phyloP scores from a whole-genome alignment of 1,139 yeast species.

The Geotrichum histeridarum region DNA sequence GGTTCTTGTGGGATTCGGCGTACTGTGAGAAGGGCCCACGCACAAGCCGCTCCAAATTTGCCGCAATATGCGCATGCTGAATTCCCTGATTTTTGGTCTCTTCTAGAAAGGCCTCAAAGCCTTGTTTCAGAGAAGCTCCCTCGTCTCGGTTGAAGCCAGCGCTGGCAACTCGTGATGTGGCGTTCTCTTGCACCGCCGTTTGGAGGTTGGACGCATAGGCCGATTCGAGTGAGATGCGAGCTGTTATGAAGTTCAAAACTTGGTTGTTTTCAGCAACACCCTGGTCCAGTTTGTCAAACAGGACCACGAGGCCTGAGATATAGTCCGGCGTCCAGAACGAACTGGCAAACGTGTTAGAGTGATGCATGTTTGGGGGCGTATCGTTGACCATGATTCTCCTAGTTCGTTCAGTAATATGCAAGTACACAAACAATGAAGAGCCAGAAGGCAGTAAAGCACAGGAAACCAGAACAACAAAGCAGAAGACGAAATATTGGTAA shows the following conservation, averaged over 20 bases:
- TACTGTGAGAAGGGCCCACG: slow-evolving; percentile 67
- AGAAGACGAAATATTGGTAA: too few relatives aligned
- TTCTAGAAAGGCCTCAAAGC: slow-evolving; percentile 47
- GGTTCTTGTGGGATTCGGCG: slow-evolving; percentile 62
- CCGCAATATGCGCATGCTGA: slow-evolving; percentile 58
- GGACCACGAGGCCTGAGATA: slow-evolving; percentile 48
- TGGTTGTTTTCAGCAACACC: slow-evolving; percentile 70
- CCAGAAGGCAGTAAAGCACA: too few relatives aligned
- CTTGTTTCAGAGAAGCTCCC: slow-evolving; percentile 46
- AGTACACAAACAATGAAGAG: too few relatives aligned
- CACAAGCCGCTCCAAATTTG: slow-evolving; percentile 54
- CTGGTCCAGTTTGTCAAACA: slow-evolving; percentile 59
- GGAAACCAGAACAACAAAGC: too few relatives aligned
- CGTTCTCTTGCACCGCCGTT: slow-evolving; percentile 7
- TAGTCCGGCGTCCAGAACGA: slow-evolving; percentile 73
- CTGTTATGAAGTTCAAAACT: slow-evolving; percentile 53
- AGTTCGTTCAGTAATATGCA: too few relatives aligned
- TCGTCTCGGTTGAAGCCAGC: slow-evolving; percentile 41
- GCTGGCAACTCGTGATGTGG: slow-evolving; percentile 8
- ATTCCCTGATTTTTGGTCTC: slow-evolving; percentile 60
- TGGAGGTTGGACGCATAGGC: slow-evolving; percentile 54
- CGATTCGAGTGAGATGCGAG: slow-evolving; percentile 62
- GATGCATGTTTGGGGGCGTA: background rate
- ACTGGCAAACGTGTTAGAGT: slow-evolving; percentile 20
- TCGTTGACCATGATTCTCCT: background rate